phyloP scores from a whole-genome alignment of 2,329 filamentous ascomycete genomes.

The Phoma herbarum region DNA sequence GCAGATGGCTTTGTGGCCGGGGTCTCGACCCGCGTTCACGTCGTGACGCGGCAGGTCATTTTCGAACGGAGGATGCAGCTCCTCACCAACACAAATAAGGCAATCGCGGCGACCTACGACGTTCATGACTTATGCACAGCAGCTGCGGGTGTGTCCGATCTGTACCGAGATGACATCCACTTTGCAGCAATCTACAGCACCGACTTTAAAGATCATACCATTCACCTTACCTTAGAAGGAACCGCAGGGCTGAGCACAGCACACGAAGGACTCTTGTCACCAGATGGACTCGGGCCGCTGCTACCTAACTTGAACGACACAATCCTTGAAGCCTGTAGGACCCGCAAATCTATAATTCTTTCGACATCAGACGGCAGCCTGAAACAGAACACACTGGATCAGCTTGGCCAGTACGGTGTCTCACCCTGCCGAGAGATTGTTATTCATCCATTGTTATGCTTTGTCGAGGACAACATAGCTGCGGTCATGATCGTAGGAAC shows the following conservation, averaged over 20 bases:
- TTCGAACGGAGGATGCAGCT: conserved; percentile 81
- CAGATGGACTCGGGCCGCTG: not conserved
- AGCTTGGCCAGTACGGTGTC: conserved; percentile 76
- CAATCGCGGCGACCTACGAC: conserved; percentile 10
- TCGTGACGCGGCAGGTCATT: conserved; percentile 79
- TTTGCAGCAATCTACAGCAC: conserved; percentile 17
- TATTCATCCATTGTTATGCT: conserved; percentile 79
- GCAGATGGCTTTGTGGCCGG: conserved; percentile 75
- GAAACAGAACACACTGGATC: not conserved
- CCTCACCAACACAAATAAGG: conserved; percentile 5
- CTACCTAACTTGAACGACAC: not conserved
- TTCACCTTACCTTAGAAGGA: conserved; percentile 7
- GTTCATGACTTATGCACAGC: conserved; percentile 7
- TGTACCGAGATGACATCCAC: conserved; percentile 5
- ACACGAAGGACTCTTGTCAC: not conserved
- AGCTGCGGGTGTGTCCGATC: conserved; percentile 2
- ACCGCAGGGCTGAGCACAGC: conserved; percentile 5
- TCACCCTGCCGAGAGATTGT: conserved; percentile 76
- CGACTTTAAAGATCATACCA: not conserved
- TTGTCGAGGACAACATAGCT: conserved; percentile 73
- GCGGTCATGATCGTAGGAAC: conserved; percentile 80
- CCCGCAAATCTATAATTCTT: not conserved
- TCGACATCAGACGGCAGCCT: conserved; percentile 5
- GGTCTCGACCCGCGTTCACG: conserved; percentile 79
- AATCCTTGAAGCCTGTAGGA: conserved; percentile 5